phyloP scores from a whole-genome alignment of 208 protist species.

The Zelonia costaricensis region DNA sequence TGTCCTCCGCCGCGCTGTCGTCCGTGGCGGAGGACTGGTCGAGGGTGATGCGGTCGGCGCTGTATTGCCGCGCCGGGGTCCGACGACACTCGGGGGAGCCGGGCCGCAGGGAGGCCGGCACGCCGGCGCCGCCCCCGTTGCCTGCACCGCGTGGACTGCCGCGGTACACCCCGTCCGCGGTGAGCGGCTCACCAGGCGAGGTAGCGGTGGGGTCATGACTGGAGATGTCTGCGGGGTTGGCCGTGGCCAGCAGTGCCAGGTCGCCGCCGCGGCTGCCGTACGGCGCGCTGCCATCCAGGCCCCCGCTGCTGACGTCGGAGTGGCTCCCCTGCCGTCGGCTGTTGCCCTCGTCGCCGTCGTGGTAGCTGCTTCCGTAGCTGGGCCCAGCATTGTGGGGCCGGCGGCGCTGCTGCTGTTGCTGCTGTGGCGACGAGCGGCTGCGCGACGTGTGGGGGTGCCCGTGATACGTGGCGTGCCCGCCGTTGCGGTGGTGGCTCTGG shows the following conservation, averaged over 20 bases:
- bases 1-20: too few species aligned
- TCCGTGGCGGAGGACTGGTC: constrained; percentile 9
- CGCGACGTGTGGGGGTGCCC: too few species aligned
- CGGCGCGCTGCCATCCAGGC: constrained; percentile 10
- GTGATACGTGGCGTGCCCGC: too few species aligned
- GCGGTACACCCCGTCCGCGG: too few species aligned
- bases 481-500: constrained; percentile 4
- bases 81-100: too few species aligned
- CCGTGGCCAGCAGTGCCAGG: not conserved
- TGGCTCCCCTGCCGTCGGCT: not conserved
- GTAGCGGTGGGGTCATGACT: not conserved
- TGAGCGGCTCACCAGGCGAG: too few species aligned
- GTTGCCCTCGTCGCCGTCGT: constrained; percentile 3
- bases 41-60: constrained; percentile 17
- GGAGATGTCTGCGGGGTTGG: not conserved
- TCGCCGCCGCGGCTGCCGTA: constrained; percentile 29
- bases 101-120: not conserved
- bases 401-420: constrained; percentile 2
- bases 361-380: constrained; percentile 12
- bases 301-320: not conserved
- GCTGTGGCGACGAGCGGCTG: not conserved
- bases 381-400: not conserved
- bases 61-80: not conserved
- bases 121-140: not conserved
- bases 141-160: not conserved